Evolutionary conservation across 2,329 filamentous ascomycete species (phyloP).

Genomic region (Ascochyta rabiei): DNA sequence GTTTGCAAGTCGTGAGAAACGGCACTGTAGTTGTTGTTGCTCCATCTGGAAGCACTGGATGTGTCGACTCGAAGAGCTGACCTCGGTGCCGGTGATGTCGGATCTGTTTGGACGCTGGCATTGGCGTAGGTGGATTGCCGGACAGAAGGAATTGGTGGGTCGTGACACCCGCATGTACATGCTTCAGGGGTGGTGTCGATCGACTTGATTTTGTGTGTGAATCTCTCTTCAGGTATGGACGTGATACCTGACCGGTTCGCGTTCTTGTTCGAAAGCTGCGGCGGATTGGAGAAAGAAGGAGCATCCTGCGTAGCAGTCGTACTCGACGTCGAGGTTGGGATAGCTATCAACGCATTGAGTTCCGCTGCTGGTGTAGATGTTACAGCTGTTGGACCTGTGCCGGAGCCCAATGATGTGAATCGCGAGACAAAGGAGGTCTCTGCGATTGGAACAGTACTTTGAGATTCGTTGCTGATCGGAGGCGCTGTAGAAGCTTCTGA

Average conservation of each 20-base stretch:
- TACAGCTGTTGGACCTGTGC: neutral
- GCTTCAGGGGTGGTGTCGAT: neutral
- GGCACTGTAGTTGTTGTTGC: conserved; percentile 15
- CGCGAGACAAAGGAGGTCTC: conserved; percentile 11
- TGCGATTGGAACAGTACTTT: conserved; percentile 14
- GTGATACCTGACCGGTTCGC: neutral
- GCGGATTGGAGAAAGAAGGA: neutral
- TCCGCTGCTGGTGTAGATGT: neutral
- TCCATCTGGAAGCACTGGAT: conserved; percentile 4
- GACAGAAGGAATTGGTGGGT: neutral
- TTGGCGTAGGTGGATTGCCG: conserved; percentile 25
- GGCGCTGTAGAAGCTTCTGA: conserved; percentile 29
- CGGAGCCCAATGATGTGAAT: neutral
- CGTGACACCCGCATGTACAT: conserved; percentile 23
- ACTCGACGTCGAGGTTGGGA: neutral
- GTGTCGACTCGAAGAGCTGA: conserved; percentile 24
- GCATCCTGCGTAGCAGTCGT: neutral
- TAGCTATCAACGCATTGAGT: too few species aligned
- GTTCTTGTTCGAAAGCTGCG: neutral
- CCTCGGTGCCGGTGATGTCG: conserved; percentile 9
- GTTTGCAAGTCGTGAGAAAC: conserved; percentile 24
- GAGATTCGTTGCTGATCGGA: conserved; percentile 13
- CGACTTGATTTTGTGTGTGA: neutral
- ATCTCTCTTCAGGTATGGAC: neutral
- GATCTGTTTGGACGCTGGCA: conserved; percentile 34